Evolutionary conservation across 768 basidiomycete species (phyloP), one percentile per base, ranked within the genome.

Genomic region (Mycena epipterygia): DNA sequence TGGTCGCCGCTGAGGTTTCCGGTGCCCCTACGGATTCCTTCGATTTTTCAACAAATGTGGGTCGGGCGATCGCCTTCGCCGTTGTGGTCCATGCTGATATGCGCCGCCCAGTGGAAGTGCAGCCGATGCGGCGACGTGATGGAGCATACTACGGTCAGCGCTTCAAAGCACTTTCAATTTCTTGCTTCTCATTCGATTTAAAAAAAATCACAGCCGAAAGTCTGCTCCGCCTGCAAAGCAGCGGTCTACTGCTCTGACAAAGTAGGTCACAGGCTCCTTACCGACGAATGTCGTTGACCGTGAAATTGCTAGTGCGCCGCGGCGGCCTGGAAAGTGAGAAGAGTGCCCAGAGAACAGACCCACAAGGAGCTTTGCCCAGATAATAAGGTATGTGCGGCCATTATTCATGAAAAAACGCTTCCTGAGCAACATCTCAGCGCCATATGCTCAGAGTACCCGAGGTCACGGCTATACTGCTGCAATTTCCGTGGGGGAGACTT

Each of bases 401-500:
- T 5, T 30, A 9, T 17, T 16, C 3, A 46, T 44, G 12, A 14
- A 61, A 11, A 27, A 52, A 84, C 42, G 23, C 42, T n/a, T n/a
- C n/a, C n/a, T n/a, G n/a, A n/a, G n/a, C n/a, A n/a, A n/a, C n/a
- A n/a, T n/a, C n/a, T 19, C 30, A 67, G 66, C 58, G 66, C 1
- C 66, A 67, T 35, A 67, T 85, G 81, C 48, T 76, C 49, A 76
- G 69, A 55, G 74, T 80, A 8, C 66, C 78, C 0, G 66, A 80
- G 58, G 68, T 81, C 14, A 81, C 79, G 32, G 77, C 76, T 12
- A 77, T 81, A 49, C 73, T 84, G 27, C 74, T 74, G 14, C 78
- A 81, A n/a, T 86, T 85, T 69, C 81, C 84, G 12, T 85, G 85
- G 84, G 85, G 82, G 16, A 81, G 79, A 44, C 17, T 86, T n/a